Conservation (phyloP, 106 monocot genomes). For the Agapanthus africanus region DNA sequence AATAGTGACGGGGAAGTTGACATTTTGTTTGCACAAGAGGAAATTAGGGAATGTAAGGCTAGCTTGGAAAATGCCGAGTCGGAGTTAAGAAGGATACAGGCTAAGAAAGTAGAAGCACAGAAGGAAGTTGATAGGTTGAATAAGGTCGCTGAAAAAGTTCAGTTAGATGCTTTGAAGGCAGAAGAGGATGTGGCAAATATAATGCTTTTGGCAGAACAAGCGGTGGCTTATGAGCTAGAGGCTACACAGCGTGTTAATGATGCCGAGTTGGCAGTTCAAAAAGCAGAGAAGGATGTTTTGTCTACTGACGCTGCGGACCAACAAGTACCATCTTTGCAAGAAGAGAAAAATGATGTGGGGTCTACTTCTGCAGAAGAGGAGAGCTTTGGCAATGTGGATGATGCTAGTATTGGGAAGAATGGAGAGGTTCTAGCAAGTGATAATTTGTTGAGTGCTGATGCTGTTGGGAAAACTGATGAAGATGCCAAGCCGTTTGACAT, state of each 20-base stretch:
- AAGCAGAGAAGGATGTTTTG: conserved; percentile 46
- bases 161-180: conserved; percentile 66
- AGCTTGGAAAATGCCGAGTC: conserved; percentile 46
- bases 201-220: conserved; percentile 91
- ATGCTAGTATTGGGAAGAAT: conserved; percentile 25
- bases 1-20: conserved; percentile 27
- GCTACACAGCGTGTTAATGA: conserved; percentile 77
- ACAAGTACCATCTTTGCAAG: conserved; percentile 26
- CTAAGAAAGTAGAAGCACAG: conserved; percentile 66
- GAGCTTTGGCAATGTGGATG: conserved; percentile 12
- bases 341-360: conserved; percentile 33
- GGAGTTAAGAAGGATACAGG: conserved; percentile 52
- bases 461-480: conserved; percentile 30
- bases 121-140: conserved; percentile 79
- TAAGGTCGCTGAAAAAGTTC: conserved; percentile 76
- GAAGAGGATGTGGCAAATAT: conserved; percentile 88
- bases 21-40: conserved; percentile 48
- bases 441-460: conserved; percentile 14
- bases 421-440: conserved; percentile 32
- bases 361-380: conserved; percentile 18
- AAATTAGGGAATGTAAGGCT: conserved; percentile 45
- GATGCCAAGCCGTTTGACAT: conserved; percentile 22
- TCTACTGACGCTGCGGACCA: conserved; percentile 31
- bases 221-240: conserved; percentile 85
- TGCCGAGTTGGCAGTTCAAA: conserved; percentile 81